Percentiles rank a stretch among this genome's conserved stretches.
These are phyloP conservation scores for Clavispora vitiphila DNA, from an alignment of 805 yeast species.

Conservation along the genomic window DNA sequence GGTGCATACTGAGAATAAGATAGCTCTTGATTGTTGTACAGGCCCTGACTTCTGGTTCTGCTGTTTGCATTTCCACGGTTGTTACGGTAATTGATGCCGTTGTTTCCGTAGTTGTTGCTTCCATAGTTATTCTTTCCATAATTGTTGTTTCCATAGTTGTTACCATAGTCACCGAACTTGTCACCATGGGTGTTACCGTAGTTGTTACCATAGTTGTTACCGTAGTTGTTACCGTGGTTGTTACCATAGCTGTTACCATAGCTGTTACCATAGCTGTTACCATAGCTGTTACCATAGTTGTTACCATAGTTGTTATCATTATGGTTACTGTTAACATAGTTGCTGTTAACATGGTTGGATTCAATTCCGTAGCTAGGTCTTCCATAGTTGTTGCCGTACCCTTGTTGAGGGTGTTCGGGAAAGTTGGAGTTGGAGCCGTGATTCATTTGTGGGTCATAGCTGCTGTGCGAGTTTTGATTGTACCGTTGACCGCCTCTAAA, in stretches of 20 bases:
- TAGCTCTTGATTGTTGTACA: neutral
- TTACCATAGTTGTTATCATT: too few relatives aligned
- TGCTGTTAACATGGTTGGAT: neutral
- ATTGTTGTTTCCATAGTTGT: neutral
- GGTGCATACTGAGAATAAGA: neutral
- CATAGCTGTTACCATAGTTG: neutral
- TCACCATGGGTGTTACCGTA: neutral
- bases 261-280: neutral
- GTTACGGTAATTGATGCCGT: neutral
- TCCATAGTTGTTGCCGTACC: neutral
- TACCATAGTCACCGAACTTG: too few relatives aligned
- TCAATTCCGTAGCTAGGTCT: neutral
- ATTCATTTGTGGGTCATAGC: neutral
- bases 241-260: neutral
- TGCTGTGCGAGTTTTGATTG: neutral
- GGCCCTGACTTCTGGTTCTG: neutral
- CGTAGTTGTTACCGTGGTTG: neutral
- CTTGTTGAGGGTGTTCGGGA: neutral
- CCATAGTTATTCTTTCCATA: too few relatives aligned
- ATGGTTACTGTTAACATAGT: neutral
- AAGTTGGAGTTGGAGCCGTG: neutral
- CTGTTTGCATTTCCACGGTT: too few relatives aligned
- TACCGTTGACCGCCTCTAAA: neutral
- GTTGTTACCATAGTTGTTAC: neutral
- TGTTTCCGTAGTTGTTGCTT: neutral